phyloP scores from a whole-genome alignment of 192 early-diverging fungal species.

The Backusella westeae region DNA sequence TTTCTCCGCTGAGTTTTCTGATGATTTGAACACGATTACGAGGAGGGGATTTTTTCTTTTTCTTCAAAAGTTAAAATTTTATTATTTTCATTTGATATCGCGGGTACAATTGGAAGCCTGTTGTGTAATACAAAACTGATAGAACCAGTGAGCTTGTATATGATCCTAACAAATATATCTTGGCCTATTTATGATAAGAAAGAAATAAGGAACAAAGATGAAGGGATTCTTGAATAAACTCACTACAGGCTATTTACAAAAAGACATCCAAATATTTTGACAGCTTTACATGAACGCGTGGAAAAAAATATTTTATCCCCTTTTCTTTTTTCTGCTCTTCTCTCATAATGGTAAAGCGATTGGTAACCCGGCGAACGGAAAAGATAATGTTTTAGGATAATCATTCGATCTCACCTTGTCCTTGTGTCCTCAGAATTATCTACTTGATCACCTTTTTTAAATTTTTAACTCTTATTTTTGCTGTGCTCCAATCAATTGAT shows the following conservation, averaged over 20 bases:
- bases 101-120: background rate
- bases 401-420: background rate
- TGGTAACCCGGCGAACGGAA: background rate
- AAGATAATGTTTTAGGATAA: conserved; percentile 5
- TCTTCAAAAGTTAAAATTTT: background rate
- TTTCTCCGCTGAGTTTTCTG: background rate
- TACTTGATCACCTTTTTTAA: background rate
- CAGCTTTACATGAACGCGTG: background rate
- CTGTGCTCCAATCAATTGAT: background rate
- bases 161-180: background rate
- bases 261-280: background rate
- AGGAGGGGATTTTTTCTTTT: background rate
- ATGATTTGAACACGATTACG: too few species aligned
- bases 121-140: background rate
- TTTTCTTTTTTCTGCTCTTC: background rate
- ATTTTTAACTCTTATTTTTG: background rate
- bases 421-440: background rate
- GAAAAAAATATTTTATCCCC: background rate
- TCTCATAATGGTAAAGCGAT: background rate
- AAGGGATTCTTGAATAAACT: background rate
- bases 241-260: too few species aligned
- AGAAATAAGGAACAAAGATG: background rate
- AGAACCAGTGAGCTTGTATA: background rate
- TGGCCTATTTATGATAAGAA: background rate
- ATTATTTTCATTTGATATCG: background rate